Conservation (phyloP, 2,329 filamentous ascomycete genomes). For the Colletotrichum karsti region DNA sequence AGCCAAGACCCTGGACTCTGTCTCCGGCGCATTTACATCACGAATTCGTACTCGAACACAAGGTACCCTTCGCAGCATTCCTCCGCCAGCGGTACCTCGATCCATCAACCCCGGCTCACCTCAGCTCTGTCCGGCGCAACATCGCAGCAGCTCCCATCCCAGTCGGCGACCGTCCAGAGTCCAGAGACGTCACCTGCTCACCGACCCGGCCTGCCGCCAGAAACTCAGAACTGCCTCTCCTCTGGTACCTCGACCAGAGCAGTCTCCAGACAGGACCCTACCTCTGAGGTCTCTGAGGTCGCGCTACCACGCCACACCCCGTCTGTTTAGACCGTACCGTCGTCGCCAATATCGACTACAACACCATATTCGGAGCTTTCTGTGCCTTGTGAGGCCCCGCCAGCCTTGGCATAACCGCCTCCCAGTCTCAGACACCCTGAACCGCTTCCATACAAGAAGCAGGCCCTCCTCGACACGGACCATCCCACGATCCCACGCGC, state of each 20-base stretch:
- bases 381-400: slow-evolving; percentile 22
- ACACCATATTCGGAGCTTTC: slow-evolving; percentile 18
- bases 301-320: slow-evolving; percentile 20
- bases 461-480: neutral
- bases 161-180: slow-evolving; percentile 1
- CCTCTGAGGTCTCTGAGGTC: neutral
- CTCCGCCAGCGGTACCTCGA: neutral
- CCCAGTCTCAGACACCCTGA: slow-evolving; percentile 9
- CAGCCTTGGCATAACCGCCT: slow-evolving; percentile 25
- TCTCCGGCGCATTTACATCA: neutral
- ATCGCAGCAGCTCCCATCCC: slow-evolving; percentile 2
- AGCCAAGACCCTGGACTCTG: slow-evolving; percentile 2
- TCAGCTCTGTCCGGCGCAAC: neutral
- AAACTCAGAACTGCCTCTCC: neutral
- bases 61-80: neutral
- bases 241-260: no score
- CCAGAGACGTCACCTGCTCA: slow-evolving; percentile 21
- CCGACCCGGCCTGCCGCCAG: slow-evolving; percentile 5
- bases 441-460: slow-evolving; percentile 15
- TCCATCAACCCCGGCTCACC: neutral
- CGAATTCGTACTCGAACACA: neutral
- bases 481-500: no score
- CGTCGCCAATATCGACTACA: neutral
- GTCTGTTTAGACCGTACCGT: neutral
- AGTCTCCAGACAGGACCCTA: neutral